Evolutionary conservation across 768 basidiomycete species (phyloP).

Genomic region (Tulasnella sp.): DNA sequence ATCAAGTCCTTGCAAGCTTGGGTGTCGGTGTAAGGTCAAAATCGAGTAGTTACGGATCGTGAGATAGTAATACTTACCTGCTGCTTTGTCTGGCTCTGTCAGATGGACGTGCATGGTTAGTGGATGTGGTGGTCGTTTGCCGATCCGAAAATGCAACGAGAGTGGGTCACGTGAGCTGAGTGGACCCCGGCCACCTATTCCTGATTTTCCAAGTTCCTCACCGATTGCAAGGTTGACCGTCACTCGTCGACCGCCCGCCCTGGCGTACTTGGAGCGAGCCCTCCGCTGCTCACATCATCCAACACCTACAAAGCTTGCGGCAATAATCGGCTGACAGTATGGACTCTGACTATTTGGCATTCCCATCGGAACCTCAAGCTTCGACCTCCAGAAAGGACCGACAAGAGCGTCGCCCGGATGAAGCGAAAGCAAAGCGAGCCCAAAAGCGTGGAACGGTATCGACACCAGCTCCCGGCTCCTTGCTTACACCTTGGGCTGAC

Average conservation of each 20-base stretch:
- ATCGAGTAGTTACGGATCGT: neutral
- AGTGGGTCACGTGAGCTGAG: neutral
- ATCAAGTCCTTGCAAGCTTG: conserved; percentile 31
- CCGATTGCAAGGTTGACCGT: neutral
- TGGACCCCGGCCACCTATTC: neutral
- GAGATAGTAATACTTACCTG: conserved; percentile 13
- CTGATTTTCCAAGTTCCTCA: neutral
- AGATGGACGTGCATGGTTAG: conserved; percentile 30
- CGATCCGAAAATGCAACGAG: neutral
- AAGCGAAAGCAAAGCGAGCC: neutral
- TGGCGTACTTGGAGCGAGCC: neutral
- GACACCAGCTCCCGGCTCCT: neutral
- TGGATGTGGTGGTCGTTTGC: neutral
- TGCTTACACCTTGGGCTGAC: conserved; percentile 64
- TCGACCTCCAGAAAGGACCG: neutral
- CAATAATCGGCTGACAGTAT: neutral
- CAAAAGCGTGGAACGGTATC: neutral
- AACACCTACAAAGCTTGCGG: neutral
- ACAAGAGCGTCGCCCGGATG: neutral
- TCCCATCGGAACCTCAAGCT: neutral
- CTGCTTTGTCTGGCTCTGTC: conserved; percentile 21
- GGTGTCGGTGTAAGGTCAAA: neutral
- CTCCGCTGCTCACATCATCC: neutral
- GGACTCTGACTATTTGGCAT: conserved; percentile 1
- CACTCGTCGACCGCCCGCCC: neutral